Base-by-base conservation (phyloP, 805 yeast species). In the Candida quercuum region DNA sequence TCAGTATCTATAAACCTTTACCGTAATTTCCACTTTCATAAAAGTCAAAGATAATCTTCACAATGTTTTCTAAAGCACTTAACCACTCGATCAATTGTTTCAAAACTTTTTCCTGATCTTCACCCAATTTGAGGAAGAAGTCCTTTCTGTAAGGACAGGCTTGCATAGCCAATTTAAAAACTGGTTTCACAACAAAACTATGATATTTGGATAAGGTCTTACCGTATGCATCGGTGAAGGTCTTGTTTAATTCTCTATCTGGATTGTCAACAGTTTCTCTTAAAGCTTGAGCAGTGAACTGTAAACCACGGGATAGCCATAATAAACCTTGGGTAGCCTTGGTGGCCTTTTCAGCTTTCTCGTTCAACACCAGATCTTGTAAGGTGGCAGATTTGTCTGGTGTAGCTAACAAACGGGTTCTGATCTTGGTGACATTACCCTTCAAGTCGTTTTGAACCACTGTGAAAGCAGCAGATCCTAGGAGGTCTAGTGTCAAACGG, bases 81-180 rank as follows among this genome's bases (percentile, higher is more conserved):
- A 88, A 71, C 96, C 96, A 87, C 23, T 53, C 74, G 37, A 58
- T 64, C 54, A 88, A 69, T 63, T 87, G 88, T 44, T 63, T 67
- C 27, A 61, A 51, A 17, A 88, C 95, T 55, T 72, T 74, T 24
- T 65, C 80, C 58, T 78, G 82, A 59, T 82, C 87, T 17, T 71
- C 71, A 40, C 96, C 96, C 51, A 87, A 73, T 67, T 86, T 87
- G 42, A 61, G 80, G 54, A 86, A 87, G 57, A 87, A 85, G 56
- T 79, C 95, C 59, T 76, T 78, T 67, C 95, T 77, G 64, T 86
- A 88, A 11, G 96, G 96, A 62, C 95, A 86, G 2, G 95, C 94
- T 62, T 84, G 85, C 96, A 87, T 88, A 34, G 96, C 96, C 59
- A 88, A 71, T 65, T 86, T 86, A 75, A 87, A 87, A 37, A 88